Evolutionary conservation across 495 filamentous ascomycete species (phyloP), one percentile per base, ranked within the genome.

Genomic region (Lepidopterella palustris): DNA sequence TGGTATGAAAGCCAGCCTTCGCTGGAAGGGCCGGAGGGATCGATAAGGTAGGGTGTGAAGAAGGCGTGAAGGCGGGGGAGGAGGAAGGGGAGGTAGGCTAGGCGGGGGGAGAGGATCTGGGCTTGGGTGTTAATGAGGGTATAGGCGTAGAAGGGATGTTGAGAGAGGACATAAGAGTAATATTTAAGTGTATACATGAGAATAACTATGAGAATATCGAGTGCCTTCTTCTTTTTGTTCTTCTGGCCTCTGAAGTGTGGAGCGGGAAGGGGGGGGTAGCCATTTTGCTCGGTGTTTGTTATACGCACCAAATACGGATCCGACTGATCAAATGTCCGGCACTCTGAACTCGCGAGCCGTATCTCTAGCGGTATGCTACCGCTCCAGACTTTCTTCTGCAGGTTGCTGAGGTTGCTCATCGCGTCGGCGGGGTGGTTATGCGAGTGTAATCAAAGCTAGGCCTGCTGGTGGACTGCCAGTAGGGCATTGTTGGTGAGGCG

Each of bases 1-100:
- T 89, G 84, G 66, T 86, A 87, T 5, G 82, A 82, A 53, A 90
- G 80, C 86, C 87, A 89, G 25, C 83, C 86, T 39, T 84, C 80
- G 39, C 82, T 76, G 10, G 81, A 71, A n/a, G 74, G 65, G 28
- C 77, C 76, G 23, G 76, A 72, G 0, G 84, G 77, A 54, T 86
- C 71, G 67, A 92, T 95, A 21, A 95, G 80, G 59, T 78, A 87
- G 1, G 83, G 73, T 0, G 76, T 69, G 74, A 92, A 97, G 79
- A 93, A 97, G 54, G 81, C 76, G 53, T 84, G 80, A 45, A 97
- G 78, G 48, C 82, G 84, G n/a, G 87, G 86, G 15, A 96, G 80
- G 42, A 97, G 80, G 45, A 95, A 73, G 18, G 85, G 79, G 6
- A 90, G 78, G 71, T 90, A 90, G 42, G 84, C 84, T 57, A 90